Conservation (phyloP, 2,329 filamentous ascomycete species). For the Pestalotiopsis sp. region DNA sequence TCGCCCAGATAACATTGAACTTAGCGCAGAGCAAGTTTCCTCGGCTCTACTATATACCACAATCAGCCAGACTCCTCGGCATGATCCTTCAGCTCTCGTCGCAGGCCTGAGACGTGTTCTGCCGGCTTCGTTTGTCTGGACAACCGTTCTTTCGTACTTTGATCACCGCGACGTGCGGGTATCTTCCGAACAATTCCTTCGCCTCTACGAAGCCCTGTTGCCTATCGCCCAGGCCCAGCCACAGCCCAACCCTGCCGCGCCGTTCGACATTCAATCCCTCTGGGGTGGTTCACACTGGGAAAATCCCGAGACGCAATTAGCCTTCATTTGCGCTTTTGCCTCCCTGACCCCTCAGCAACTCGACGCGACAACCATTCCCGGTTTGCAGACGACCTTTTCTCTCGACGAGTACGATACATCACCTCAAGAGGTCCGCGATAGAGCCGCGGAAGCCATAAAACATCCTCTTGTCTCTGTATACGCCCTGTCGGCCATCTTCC, state of each 20-base stretch:
- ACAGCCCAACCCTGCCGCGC: constrained; percentile 51
- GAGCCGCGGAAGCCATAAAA: constrained; percentile 67
- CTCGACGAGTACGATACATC: constrained; percentile 57
- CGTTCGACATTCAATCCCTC: constrained; percentile 82
- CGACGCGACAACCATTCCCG: constrained; percentile 83
- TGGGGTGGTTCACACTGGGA: constrained; percentile 88
- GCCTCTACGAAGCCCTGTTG: constrained; percentile 77
- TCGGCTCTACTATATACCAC: constrained; percentile 72
- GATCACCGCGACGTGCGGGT: constrained; percentile 79
- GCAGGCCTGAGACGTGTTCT: constrained; percentile 65
- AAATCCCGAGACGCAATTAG: constrained; percentile 83
- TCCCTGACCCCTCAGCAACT: constrained; percentile 75
- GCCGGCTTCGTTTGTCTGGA: constrained; percentile 67
- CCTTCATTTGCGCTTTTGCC: constrained; percentile 89
- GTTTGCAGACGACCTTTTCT: constrained; percentile 77
- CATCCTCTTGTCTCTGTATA: constrained; percentile 89
- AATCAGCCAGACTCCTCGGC: constrained; percentile 58
- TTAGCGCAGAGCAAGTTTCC: constrained; percentile 82
- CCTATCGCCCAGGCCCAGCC: constrained; percentile 61
- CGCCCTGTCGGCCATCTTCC: constrained; percentile 73
- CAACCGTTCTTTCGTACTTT: constrained; percentile 76
- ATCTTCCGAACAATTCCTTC: constrained; percentile 78
- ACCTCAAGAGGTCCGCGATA: constrained; percentile 50
- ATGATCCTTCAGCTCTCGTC: constrained; percentile 60
- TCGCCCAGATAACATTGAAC: constrained; percentile 57